These are phyloP conservation scores for Clarireedia monteithiana DNA, from an alignment of 2,329 filamentous ascomycete genomes.

Conservation along the genomic window DNA sequence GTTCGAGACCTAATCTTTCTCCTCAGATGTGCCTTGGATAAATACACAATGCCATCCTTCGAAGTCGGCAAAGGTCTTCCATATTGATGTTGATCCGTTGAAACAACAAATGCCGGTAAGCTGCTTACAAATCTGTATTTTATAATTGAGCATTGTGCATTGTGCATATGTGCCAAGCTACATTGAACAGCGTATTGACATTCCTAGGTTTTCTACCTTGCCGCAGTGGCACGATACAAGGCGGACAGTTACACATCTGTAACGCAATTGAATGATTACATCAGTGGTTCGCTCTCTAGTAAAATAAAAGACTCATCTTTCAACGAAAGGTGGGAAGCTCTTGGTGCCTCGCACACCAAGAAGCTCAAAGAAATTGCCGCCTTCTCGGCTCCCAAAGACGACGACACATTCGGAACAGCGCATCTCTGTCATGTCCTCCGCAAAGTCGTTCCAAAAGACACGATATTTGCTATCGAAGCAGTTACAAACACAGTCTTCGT, in stretches of 20 bases:
- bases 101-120: slow-evolving; percentile 39
- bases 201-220: slow-evolving; percentile 53
- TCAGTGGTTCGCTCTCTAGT: slow-evolving; percentile 42
- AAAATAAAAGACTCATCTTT: slow-evolving; percentile 33
- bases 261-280: slow-evolving; percentile 58
- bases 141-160: not conserved
- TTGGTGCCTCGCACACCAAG: slow-evolving; percentile 50
- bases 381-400: slow-evolving; percentile 47
- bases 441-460: slow-evolving; percentile 50
- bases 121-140: too few relatives aligned
- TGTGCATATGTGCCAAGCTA: slow-evolving; percentile 8
- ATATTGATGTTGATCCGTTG: slow-evolving; percentile 57
- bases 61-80: slow-evolving; percentile 47
- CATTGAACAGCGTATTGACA: not conserved
- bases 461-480: slow-evolving; percentile 70
- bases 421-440: slow-evolving; percentile 42
- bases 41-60: slow-evolving; percentile 60
- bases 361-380: slow-evolving; percentile 52
- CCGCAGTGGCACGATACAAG: slow-evolving; percentile 55
- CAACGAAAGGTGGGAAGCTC: slow-evolving; percentile 40
- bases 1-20: not conserved
- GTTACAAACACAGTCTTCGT: slow-evolving; percentile 65
- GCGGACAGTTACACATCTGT: slow-evolving; percentile 59
- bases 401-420: slow-evolving; percentile 47
- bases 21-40: slow-evolving; percentile 81